Conservation (phyloP, 169 alveolate species). For the Theileria luwenshuni region DNA sequence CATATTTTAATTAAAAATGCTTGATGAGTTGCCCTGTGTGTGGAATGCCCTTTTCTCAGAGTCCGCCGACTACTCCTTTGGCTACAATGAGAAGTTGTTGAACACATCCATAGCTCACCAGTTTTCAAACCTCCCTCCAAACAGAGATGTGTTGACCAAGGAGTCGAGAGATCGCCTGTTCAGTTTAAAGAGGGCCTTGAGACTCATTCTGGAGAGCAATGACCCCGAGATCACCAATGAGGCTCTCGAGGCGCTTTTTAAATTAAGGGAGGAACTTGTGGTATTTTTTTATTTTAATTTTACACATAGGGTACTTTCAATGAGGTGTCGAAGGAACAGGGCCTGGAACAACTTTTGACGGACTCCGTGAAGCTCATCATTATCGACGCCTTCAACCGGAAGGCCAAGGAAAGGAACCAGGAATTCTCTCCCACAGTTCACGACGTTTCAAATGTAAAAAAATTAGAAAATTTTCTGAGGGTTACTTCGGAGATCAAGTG, state of each 20-base stretch:
- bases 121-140: background rate
- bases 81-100: slow-evolving; percentile 52
- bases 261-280: slow-evolving; percentile 45
- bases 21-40: slow-evolving; percentile 56
- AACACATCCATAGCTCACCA: slow-evolving; percentile 51
- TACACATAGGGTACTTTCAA: slow-evolving; percentile 45
- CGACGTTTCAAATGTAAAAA: slow-evolving; percentile 12
- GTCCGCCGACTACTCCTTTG: slow-evolving; percentile 34
- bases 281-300: slow-evolving; percentile 11
- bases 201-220: slow-evolving; percentile 31
- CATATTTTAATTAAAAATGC: background rate
- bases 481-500: background rate
- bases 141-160: background rate
- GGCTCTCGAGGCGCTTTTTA: slow-evolving; percentile 46
- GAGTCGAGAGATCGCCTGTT: slow-evolving; percentile 19
- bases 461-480: background rate
- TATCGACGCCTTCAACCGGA: slow-evolving; percentile 58
- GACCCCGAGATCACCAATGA: slow-evolving; percentile 54
- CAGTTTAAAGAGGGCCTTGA: slow-evolving; percentile 52
- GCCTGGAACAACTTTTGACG: slow-evolving; percentile 19
- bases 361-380: slow-evolving; percentile 50
- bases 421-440: background rate
- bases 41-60: slow-evolving; percentile 67
- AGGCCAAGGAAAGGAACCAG: slow-evolving; percentile 52
- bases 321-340: slow-evolving; percentile 40